Base-by-base conservation (phyloP, 2,329 filamentous ascomycete species). In the Aspergillus thermomutatus region DNA sequence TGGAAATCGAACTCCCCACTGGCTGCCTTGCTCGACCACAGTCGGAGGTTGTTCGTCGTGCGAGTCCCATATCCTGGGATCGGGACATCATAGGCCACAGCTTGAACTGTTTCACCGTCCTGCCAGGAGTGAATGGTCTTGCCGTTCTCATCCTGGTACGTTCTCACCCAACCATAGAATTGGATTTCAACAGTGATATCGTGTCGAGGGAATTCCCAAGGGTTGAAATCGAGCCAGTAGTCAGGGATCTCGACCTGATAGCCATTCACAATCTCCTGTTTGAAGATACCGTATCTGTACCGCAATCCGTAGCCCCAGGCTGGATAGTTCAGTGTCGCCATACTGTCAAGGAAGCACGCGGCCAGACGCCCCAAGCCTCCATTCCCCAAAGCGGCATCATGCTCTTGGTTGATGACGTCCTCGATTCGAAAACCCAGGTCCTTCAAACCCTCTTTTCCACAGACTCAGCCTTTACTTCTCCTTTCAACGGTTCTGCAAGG, bases 191-290 rank as follows among this genome's bases (percentile, higher is more conserved):
- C 92, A 1, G 89, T 92, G 60, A 99, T 90, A 72, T 99, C 94
- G 74, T 97, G 91, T 64, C 94, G 85, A 45, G 92, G 92, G 69
- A 97, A 99, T 73, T 99, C 94, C 94, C 94, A 99, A 0, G 94
- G 94, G 76, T 99, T 99, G 77, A 97, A 97, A 73, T 97, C 94
- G 53, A 99, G 85, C 94, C 94, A 99, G 78, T 99, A 97, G 74
- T 99, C 94, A 21, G 94, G 94, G 57, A 97, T 90, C 72, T 99
- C 94, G 62, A 99, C 92, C 76, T 99, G 94, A 74, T 97, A 99
- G 56, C 94, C 94, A 69, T 97, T 90, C 58, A 97, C 87, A 67
- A 99, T 97, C 79, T 97, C 94, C 80, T 99, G 94, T 80, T 97
- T 97, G 86, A 99, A 99, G 74, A 99, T 99, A 72, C 90, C 90